Percentiles rank a stretch among this genome's conserved stretches.
Conservation (phyloP, 371 early-diverging fungal species). For the Syncephalastrum monosporum region DNA sequence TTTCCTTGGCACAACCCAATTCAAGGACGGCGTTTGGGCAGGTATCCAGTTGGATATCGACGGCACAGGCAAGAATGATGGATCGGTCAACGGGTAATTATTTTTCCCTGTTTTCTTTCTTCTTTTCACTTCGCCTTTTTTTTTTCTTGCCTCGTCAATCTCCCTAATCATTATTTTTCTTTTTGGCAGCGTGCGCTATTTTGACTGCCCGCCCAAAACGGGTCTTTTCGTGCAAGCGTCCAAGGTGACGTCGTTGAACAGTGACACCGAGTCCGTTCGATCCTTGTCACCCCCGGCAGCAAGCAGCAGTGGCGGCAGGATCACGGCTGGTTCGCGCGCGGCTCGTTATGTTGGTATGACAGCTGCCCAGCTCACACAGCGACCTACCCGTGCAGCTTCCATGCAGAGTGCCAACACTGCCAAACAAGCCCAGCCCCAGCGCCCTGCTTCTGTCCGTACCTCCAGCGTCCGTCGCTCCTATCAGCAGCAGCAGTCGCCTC, state of each 20-base stretch:
- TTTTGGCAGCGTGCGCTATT: constrained; percentile 52
- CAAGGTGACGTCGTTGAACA: constrained; percentile 52
- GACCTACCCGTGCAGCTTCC: constrained; percentile 16
- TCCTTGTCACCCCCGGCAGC: constrained; percentile 39
- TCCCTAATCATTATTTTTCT: constrained; percentile 6
- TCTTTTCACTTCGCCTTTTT: neutral
- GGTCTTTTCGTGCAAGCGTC: constrained; percentile 70
- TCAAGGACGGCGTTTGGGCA: constrained; percentile 76
- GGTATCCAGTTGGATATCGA: constrained; percentile 71
- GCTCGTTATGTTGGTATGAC: constrained; percentile 64
- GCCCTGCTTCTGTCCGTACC: constrained; percentile 5
- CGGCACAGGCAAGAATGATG: constrained; percentile 78
- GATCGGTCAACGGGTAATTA: constrained; percentile 58
- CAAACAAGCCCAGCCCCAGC: neutral
- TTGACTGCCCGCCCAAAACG: constrained; percentile 60
- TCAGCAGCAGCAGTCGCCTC: constrained; percentile 14
- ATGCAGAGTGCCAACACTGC: constrained; percentile 7
- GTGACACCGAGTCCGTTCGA: constrained; percentile 27
- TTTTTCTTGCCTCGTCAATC: neutral
- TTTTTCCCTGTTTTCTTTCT: constrained; percentile 9
- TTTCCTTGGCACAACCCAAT: constrained; percentile 68
- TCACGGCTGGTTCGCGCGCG: constrained; percentile 57
- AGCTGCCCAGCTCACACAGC: constrained; percentile 56
- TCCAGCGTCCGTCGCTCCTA: constrained; percentile 12
- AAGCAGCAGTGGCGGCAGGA: constrained; percentile 12